These are phyloP conservation scores for Geotrichum carabidarum DNA, from an alignment of 1,139 yeast species.

Conservation along the genomic window DNA sequence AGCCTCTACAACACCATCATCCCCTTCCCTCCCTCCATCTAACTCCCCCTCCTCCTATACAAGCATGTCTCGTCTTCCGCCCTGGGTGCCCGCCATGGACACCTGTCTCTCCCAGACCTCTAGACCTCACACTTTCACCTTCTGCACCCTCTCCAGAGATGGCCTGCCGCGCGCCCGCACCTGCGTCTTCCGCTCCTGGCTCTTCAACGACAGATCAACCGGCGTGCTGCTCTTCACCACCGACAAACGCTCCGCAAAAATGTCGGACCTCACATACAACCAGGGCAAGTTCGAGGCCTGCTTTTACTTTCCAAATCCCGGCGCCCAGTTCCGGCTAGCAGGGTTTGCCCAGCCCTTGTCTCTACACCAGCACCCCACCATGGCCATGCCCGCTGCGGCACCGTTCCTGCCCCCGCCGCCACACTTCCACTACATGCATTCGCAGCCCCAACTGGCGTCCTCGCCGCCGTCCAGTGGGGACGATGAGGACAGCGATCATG, in stretches of 20 bases:
- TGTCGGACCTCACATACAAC: conserved; percentile 38
- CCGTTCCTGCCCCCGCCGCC: neutral
- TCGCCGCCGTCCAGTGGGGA: too few relatives aligned
- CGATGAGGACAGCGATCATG: too few relatives aligned
- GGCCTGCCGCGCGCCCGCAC: conserved; percentile 64
- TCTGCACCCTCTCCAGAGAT: conserved; percentile 56
- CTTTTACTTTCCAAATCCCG: conserved; percentile 54
- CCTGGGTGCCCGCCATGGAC: conserved; percentile 32
- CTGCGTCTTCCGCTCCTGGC: conserved; percentile 69
- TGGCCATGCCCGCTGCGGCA: neutral
- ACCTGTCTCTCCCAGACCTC: conserved; percentile 22
- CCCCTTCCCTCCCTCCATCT: neutral
- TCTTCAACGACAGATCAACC: conserved; percentile 62
- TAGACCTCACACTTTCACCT: conserved; percentile 48
- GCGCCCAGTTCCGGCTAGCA: conserved; percentile 64
- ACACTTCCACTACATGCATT: neutral
- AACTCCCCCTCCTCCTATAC: neutral
- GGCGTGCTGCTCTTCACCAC: conserved; percentile 68
- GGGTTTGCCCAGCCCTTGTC: conserved; percentile 53
- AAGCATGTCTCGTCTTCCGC: conserved; percentile 28
- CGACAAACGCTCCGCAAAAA: conserved; percentile 63
- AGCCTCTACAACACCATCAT: neutral
- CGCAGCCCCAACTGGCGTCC: neutral
- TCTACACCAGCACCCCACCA: conserved; percentile 9
- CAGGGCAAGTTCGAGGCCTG: conserved; percentile 61